phyloP scores from a whole-genome alignment of 257 asterid genomes.

The Plantago major region DNA sequence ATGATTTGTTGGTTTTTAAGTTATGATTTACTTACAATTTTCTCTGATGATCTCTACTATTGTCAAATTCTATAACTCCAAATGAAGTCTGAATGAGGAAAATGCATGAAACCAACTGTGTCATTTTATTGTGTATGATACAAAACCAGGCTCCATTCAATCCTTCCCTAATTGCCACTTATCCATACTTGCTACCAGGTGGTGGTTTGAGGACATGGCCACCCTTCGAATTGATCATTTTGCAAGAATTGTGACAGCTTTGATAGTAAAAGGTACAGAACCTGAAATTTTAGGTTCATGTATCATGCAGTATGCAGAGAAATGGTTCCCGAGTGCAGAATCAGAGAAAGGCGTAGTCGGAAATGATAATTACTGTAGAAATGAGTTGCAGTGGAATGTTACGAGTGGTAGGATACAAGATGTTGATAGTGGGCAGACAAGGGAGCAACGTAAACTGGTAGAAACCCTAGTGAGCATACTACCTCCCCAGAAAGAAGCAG shows the following conservation, averaged over 20 bases:
- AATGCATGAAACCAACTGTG: no score
- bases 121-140: no score
- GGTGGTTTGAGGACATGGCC: conserved; percentile 72
- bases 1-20: no score
- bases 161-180: neutral
- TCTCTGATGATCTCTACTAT: no score
- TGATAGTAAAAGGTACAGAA: conserved; percentile 50
- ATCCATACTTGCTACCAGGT: conserved; percentile 1
- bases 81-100: no score
- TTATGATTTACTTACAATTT: no score
- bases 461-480: conserved; percentile 68
- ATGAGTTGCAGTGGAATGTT: conserved; percentile 55
- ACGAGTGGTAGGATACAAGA: conserved; percentile 43
- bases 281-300: conserved; percentile 62
- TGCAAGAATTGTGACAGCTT: conserved; percentile 52
- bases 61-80: no score
- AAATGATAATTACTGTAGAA: conserved; percentile 21
- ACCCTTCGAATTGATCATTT: conserved; percentile 69
- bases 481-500: conserved; percentile 64
- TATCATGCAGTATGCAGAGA: conserved; percentile 51
- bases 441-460: conserved; percentile 48
- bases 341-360: conserved; percentile 28
- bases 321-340: conserved; percentile 51
- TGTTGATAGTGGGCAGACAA: conserved; percentile 30
- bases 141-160: no score